These are phyloP conservation scores for Metarhizium guizhouense DNA, from an alignment of 2,329 filamentous ascomycete genomes.

Conservation along the genomic window DNA sequence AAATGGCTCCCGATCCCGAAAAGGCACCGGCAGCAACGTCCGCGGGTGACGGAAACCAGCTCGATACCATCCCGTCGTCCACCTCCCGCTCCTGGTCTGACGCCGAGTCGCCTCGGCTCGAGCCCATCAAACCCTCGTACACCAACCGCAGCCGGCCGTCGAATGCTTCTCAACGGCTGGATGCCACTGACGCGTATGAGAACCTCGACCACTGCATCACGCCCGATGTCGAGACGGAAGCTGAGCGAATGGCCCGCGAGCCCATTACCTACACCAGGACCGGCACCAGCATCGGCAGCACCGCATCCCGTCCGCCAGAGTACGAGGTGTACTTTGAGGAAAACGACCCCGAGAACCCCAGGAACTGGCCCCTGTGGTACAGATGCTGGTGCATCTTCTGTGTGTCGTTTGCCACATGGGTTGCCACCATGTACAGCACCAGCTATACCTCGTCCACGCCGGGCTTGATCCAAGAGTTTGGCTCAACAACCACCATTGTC, in stretches of 20 bases:
- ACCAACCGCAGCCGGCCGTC: slow-evolving; percentile 13
- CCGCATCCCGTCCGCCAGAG: slow-evolving; percentile 39
- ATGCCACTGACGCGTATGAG: slow-evolving; percentile 19
- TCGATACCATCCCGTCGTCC: not conserved
- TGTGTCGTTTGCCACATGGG: slow-evolving; percentile 38
- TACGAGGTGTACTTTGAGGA: slow-evolving; percentile 68
- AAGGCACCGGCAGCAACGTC: not conserved
- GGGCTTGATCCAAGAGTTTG: slow-evolving; percentile 60
- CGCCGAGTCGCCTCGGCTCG: not conserved
- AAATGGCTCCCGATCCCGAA: slow-evolving; percentile 2
- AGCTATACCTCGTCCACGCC: slow-evolving; percentile 66
- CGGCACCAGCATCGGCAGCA: slow-evolving; percentile 32
- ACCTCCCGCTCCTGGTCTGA: not conserved
- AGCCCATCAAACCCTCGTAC: not conserved
- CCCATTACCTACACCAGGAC: slow-evolving; percentile 36
- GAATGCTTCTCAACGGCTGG: slow-evolving; percentile 8
- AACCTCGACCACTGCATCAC: slow-evolving; percentile 30
- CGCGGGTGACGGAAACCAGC: not conserved
- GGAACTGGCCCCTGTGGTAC: slow-evolving; percentile 54
- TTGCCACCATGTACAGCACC: slow-evolving; percentile 64
- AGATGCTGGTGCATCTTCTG: slow-evolving; percentile 34
- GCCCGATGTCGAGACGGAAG: slow-evolving; percentile 26
- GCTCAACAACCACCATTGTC: slow-evolving; percentile 48
- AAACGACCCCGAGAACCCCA: slow-evolving; percentile 54
- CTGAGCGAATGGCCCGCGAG: slow-evolving; percentile 31